A percentile compares a stretch with the other conserved stretches of the same genome.
phyloP scores from a whole-genome alignment of 768 basidiomycete species.

The Amylocystis lapponica region DNA sequence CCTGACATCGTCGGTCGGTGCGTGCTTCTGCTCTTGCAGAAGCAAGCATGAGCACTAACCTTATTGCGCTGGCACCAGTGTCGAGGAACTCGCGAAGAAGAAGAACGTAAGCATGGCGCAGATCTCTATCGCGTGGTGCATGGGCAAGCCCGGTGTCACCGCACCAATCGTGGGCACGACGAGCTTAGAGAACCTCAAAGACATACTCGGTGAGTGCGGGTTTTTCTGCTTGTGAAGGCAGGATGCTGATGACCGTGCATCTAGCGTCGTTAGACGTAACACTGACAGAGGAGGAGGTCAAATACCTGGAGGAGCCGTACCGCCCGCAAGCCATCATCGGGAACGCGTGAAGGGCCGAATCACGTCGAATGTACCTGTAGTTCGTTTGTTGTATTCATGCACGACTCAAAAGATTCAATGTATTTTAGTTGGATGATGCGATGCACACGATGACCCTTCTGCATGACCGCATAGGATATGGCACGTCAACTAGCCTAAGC shows the following conservation, averaged over 20 bases:
- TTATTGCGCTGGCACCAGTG: slow-evolving; percentile 4
- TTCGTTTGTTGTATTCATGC: too few species aligned
- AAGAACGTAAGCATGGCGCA: slow-evolving; percentile 37
- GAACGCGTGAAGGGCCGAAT: too few species aligned
- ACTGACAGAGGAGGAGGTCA: slow-evolving; percentile 50
- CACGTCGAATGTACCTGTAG: too few species aligned
- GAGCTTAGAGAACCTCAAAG: slow-evolving; percentile 31
- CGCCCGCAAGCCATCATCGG: slow-evolving; percentile 38
- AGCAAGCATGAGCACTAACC: slow-evolving; percentile 13
- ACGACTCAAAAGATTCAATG: too few species aligned
- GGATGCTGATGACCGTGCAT: slow-evolving; percentile 17
- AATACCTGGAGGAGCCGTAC: slow-evolving; percentile 52
- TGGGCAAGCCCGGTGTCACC: slow-evolving; percentile 25
- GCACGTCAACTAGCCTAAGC: too few species aligned
- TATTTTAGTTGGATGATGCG: too few species aligned
- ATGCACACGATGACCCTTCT: too few species aligned
- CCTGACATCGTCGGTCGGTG: neutral
- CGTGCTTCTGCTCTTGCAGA: neutral
- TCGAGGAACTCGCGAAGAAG: slow-evolving; percentile 35
- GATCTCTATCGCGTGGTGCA: slow-evolving; percentile 32
- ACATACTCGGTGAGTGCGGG: slow-evolving; percentile 26
- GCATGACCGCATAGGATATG: too few species aligned
- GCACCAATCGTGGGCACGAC: slow-evolving; percentile 40
- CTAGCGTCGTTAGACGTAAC: slow-evolving; percentile 39
- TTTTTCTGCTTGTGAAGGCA: neutral